phyloP scores from a whole-genome alignment of 2,329 filamentous ascomycete species.

The Paraphoma chrysanthemicola region DNA sequence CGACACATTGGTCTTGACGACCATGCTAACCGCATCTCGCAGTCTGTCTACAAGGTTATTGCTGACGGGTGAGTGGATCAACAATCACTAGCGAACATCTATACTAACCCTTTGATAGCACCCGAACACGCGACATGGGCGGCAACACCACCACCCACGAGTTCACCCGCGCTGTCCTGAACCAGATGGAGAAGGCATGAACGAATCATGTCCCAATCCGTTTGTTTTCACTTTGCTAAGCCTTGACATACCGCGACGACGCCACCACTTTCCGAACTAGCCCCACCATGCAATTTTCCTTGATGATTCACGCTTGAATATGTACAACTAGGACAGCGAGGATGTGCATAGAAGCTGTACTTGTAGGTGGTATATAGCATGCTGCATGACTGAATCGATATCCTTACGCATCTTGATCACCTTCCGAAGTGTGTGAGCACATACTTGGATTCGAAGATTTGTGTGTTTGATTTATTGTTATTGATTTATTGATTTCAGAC shows the following conservation, averaged over 20 bases:
- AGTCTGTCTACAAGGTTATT: slow-evolving; percentile 82
- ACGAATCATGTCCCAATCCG: slow-evolving; percentile 7
- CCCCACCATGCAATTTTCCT: not conserved
- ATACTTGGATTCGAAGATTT: not conserved
- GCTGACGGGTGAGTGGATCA: slow-evolving; percentile 75
- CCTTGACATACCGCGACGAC: slow-evolving; percentile 17
- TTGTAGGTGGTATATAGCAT: slow-evolving; percentile 51
- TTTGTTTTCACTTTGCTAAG: slow-evolving; percentile 19
- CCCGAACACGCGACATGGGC: slow-evolving; percentile 95
- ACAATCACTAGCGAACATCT: not conserved
- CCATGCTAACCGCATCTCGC: slow-evolving; percentile 97
- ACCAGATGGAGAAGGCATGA: slow-evolving; percentile 81
- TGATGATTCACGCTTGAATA: slow-evolving; percentile 11
- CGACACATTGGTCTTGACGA: slow-evolving; percentile 96
- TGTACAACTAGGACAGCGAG: slow-evolving; percentile 42
- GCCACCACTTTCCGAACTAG: slow-evolving; percentile 9
- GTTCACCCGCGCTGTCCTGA: slow-evolving; percentile 91
- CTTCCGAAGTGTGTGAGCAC: not conserved
- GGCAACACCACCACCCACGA: slow-evolving; percentile 88
- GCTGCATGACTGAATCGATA: slow-evolving; percentile 46
- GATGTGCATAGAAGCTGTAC: slow-evolving; percentile 49
- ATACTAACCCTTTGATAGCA: slow-evolving; percentile 61
- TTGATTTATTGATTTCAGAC: not conserved
- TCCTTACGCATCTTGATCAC: slow-evolving; percentile 20
- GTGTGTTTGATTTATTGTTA: not conserved